Percentiles rank a stretch among this genome's conserved stretches.
Evolutionary conservation across 306 rosid species (phyloP).

Genomic region (Adenanthera pavonina): DNA sequence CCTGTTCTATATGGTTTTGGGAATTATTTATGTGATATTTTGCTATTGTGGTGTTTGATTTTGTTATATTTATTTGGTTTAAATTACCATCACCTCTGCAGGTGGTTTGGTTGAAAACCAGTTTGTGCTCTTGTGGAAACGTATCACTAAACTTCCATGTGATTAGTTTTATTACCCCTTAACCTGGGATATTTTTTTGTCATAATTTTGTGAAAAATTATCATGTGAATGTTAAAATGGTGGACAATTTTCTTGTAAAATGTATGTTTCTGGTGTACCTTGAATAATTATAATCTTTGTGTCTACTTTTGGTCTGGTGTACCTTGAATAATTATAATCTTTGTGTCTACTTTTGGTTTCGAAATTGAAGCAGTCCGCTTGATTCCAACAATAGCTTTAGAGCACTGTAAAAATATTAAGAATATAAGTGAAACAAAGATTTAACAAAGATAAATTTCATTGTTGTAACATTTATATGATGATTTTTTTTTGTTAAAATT

Average conservation of each 20-base stretch:
- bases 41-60: constrained; percentile 6
- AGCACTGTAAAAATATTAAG: no score
- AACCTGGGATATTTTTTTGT: neutral
- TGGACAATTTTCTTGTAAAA: neutral
- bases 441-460: neutral
- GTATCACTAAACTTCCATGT: neutral
- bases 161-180: neutral
- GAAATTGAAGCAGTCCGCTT: neutral
- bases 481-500: no score
- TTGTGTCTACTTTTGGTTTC: neutral
- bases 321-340: neutral
- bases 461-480: neutral
- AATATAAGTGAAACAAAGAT: neutral
- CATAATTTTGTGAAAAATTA: neutral
- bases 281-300: neutral
- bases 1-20: neutral
- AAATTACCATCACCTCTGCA: no score
- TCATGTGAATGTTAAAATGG: neutral
- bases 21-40: constrained; percentile 32
- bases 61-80: no score
- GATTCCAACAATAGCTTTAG: neutral
- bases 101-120: no score
- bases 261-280: neutral
- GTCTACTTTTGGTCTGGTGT: neutral
- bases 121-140: neutral